Conservation (phyloP, 306 rosid genomes). For the Quercus alba region DNA sequence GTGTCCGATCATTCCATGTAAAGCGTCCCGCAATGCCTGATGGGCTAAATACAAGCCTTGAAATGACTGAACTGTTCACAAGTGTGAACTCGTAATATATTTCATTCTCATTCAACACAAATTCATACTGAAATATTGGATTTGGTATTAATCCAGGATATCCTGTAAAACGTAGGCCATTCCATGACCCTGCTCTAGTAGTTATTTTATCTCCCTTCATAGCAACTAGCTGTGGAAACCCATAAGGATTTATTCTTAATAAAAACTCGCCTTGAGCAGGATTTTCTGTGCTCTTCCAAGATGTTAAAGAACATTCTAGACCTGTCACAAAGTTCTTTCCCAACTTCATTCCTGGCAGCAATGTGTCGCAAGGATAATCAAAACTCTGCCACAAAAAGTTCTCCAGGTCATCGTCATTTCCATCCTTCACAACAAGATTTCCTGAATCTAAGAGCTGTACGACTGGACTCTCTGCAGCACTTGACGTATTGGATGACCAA, state of each 20-base stretch:
- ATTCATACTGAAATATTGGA: slow-evolving; percentile 1
- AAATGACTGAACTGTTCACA: background rate
- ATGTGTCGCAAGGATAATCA: slow-evolving; percentile 50
- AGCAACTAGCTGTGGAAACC: background rate
- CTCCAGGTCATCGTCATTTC: background rate
- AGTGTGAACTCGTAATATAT: slow-evolving; percentile 1
- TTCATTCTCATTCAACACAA: slow-evolving; percentile 15
- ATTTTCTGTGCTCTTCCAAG: slow-evolving; percentile 41
- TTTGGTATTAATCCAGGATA: background rate
- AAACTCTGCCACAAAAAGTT: slow-evolving; percentile 41
- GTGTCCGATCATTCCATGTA: slow-evolving; percentile 3
- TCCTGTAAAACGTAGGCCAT: slow-evolving; percentile 13
- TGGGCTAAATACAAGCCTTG: slow-evolving; percentile 3
- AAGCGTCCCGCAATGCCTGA: slow-evolving; percentile 14
- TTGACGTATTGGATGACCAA: slow-evolving; percentile 13
- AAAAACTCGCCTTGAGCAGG: slow-evolving; percentile 36
- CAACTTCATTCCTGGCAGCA: slow-evolving; percentile 43
- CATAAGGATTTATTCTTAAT: background rate
- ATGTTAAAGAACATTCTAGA: slow-evolving; percentile 9
- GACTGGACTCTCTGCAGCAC: slow-evolving; percentile 5
- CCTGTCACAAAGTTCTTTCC: slow-evolving; percentile 37
- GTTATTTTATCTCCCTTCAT: background rate
- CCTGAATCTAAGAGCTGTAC: slow-evolving; percentile 30
- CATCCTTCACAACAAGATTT: slow-evolving; percentile 35
- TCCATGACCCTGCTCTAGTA: slow-evolving; percentile 19